Base-by-base conservation (phyloP, 2,329 filamentous ascomycete genomes). In the Arachnomyces sp. region DNA sequence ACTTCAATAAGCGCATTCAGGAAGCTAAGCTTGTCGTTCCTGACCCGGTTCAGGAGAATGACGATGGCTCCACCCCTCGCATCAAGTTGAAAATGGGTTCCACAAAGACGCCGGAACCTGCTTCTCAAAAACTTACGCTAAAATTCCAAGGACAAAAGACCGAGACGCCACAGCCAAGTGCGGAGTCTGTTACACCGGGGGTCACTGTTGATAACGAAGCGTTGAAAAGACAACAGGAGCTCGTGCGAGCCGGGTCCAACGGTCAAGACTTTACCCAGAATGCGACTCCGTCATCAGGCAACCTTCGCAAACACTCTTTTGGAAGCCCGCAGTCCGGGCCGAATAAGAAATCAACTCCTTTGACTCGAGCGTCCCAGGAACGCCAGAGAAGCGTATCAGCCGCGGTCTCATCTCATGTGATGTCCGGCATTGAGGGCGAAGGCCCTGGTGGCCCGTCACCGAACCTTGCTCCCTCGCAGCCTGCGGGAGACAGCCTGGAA, bases 1-100 rank as follows among this genome's bases (percentile, higher is more conserved):
- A 78, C 53, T 89, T 93, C 56, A 70, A 77, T 38, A 70, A 75
- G 31, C 71, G 84, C 40, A 62, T 94, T 28, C 77, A 76, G 46
- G 75, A 85, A 53, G 87, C 86, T 7, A 87, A 84, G 59, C 74
- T 74, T 34, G 74, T 74, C 41, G 84, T 90, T 13, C 72, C 76
- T 36, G 84, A 92, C 60, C 83, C 35, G 13, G 36, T 17, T 28
- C 9, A 6, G 5, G 39, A 62, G 47, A 43, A 53, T 50, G 45
- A 50, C 36, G 43, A 56, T 34, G 52, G 51, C 37, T 68, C 75
- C 1, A 78, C 82, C 52, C 78, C 84, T 28, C 87, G 86, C 56
- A 84, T 93, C 53, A 93, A 88, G 62, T 71, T 95, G 41, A 89
- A 85, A 60, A 74, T 87, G 55, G 71, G 74, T 31, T 52, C 59